Evolutionary conservation across 306 rosid genomes (phyloP), one percentile per base, ranked within the genome.

Genomic region (Prinsepia uniflora): DNA sequence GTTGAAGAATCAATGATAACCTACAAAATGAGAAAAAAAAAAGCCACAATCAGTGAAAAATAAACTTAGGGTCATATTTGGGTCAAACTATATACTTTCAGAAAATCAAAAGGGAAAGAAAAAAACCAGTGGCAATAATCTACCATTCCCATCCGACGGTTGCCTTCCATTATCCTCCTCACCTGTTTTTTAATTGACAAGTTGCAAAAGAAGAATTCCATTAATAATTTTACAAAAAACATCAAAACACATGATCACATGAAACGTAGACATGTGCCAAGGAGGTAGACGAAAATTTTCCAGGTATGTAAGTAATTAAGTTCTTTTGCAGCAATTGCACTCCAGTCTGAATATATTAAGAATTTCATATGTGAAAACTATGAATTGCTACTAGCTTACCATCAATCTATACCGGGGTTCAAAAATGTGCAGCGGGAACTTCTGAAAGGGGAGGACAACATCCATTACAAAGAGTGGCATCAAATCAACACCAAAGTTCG

Each of bases 131-230:
- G 60, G 64, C 75, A 78, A 73, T 75, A 84, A 80, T 61, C 70
- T 89, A 94, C 99, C 99, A 94, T 94, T 91, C 99, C 99, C 99
- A 94, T 94, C 54, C 99, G 90, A 75, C 76, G 99, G 80, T 87
- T 91, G 82, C 99, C 99, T 87, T 91, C 97, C 97, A 94, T 90
- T 86, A 91, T 79, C 80, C 99, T 91, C 88, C 99, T 89, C 76
- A 94, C 83, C 99, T 94, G 86, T 79, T 57, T 19, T 68, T 42
- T 40, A 65, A 67, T 40, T 67, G 34, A 54, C 60, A 62, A 65
- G 14, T 74, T 59, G 36, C 36, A 30, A 68, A 7, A 48, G 41
- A 61, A 46, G 59, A 4, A 18, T 11, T 22, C 49, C 3, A 15
- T 18, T 0, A 7, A 20, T 20, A 57, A 20, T 70, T 18, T 1